Base-by-base conservation (phyloP, 179 eudicot genomes). In the Silene coronaria region DNA sequence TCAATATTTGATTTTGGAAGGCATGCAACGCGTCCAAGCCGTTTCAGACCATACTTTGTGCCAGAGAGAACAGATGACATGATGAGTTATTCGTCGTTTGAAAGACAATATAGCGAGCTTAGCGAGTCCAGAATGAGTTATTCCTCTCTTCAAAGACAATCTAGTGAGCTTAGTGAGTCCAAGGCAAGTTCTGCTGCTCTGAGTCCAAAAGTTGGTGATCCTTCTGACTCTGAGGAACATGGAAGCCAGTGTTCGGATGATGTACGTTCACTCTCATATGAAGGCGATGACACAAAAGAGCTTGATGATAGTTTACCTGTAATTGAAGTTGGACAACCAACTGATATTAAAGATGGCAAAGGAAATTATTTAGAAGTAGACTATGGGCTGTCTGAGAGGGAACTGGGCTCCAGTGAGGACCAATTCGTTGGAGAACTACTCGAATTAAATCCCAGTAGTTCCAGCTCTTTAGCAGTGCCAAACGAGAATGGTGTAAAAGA, bases 81-180 rank as follows among this genome's bases (percentile, higher is more conserved):
- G 61, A 82, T 89, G 77, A 86, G 90, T 84, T 81, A 80, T 82
- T 80, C 90, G 38, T 73, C 83, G n/a, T 89, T 89, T 59, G 86
- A 84, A 69, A 80, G 96, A 80, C 92, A 92, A 68, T 75, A 71
- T 17, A 94, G 94, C 79, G 98, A 83, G 73, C 84, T 92, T 71
- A 94, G 98, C 53, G 97, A 94, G 76, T 93, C 93, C 45, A 71
- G 62, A 48, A 80, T 89, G 67, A 84, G 88, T 81, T 76, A 76
- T 81, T 82, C 90, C 36, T 71, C 81, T 22, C 87, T 88, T 61
- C 87, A 84, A 68, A 78, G 93, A 79, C 90, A 90, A 61, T 75
- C 76, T 32, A 92, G 93, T 79, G 97, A 81, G 69, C 82, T 90
- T 58, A 92, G 97, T 67, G 96, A 92, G 75, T 92, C 91, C 79